These are phyloP conservation scores for Rhodamnia argentea DNA, from an alignment of 345 rosid species.

Conservation along the genomic window DNA sequence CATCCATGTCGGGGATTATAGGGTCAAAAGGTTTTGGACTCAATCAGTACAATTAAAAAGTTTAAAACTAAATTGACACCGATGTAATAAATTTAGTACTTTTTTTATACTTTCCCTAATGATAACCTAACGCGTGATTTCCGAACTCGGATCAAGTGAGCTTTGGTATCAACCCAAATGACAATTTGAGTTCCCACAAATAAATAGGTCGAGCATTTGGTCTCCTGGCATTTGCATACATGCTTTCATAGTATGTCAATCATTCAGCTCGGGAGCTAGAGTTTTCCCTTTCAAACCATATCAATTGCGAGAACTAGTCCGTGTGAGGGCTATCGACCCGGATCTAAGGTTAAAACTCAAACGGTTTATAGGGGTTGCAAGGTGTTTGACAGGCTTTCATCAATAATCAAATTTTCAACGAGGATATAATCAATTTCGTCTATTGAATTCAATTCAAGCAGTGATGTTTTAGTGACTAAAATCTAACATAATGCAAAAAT, in stretches of 20 bases:
- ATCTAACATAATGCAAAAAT: background rate
- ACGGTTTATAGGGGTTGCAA: fast-evolving
- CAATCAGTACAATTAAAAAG: too few relatives aligned
- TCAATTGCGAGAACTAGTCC: fast-evolving
- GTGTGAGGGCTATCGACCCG: fast-evolving
- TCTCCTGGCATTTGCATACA: background rate
- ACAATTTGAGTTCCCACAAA: background rate
- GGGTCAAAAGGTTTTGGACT: too few relatives aligned
- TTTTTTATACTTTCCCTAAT: too few relatives aligned
- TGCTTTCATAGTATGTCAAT: background rate
- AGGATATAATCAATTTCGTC: background rate
- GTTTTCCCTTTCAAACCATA: background rate
- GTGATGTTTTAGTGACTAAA: background rate
- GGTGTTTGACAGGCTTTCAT: background rate
- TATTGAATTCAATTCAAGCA: background rate
- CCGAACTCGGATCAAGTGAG: background rate
- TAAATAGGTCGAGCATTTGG: fast-evolving
- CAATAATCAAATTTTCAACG: background rate
- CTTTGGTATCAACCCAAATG: fast-evolving
- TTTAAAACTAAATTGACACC: too few relatives aligned
- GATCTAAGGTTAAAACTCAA: background rate
- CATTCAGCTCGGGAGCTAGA: background rate
- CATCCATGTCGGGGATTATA: too few relatives aligned
- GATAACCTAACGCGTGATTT: fast-evolving
- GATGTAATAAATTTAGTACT: too few relatives aligned